Evolutionary conservation across 2,329 filamentous ascomycete genomes (phyloP), one percentile per base, ranked within the genome.

Genomic region (Raffaelea arxii): DNA sequence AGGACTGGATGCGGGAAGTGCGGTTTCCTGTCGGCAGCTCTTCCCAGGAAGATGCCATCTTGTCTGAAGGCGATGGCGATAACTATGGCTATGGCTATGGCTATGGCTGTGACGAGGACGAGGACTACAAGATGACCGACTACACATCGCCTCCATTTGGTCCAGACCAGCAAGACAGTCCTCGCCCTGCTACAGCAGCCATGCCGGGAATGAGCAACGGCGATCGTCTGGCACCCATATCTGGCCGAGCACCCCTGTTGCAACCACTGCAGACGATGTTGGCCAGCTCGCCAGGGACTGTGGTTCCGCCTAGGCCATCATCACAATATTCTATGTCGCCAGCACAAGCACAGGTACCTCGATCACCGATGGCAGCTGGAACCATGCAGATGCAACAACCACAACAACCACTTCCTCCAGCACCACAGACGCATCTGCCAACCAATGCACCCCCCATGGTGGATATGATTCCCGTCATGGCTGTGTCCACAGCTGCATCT

Each of bases 1-100:
- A 78, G 64, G 64, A 67, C 46, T 83, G 76, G 75, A 78, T 79
- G 74, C 68, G 70, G 39, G 76, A 80, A 56, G 72, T 79, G 25
- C 67, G 72, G 18, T 72, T 76, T 48, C 67, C 68, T 6, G 62
- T 69, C 41, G 67, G 69, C 48, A 54, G n/a, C n/a, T n/a, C n/a
- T n/a, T n/a, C 63, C 6, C 68, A 70, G 6, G 67, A 75, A 40
- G 48, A 63, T 62, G 63, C 68, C 25, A 68, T 70, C 30, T 70
- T 66, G 1, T 75, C 74, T 11, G 74, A 70, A 9, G 71, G 68
- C n/a, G 75, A 78, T n/a, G n/a, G n/a, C n/a, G n/a, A n/a, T n/a
- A n/a, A n/a, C n/a, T n/a, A n/a, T n/a, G n/a, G n/a, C n/a, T n/a
- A n/a, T n/a, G n/a, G n/a, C n/a, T n/a, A n/a, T n/a, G n/a, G n/a